Percentiles rank a stretch among this genome's conserved stretches.
Evolutionary conservation across 73 alveolate genomes (phyloP).

Genomic region (Paramecium bursaria): DNA sequence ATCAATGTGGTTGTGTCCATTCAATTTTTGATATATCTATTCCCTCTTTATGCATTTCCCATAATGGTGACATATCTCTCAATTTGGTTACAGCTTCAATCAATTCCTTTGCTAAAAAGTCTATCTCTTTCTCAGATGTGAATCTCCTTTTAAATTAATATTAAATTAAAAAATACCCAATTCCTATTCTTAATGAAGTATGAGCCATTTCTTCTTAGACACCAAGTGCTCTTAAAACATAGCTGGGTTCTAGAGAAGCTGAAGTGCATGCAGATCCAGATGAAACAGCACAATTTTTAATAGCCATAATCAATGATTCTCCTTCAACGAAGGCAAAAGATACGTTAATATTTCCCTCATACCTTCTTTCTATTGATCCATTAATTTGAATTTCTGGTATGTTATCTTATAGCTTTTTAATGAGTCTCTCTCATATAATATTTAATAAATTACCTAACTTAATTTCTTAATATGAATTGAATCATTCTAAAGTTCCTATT

Average conservation of each 20-base stretch:
- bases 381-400: conserved; percentile 79
- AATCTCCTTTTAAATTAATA: conserved; percentile 71
- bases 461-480: conserved; percentile 78
- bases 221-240: conserved; percentile 95
- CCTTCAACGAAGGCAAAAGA: conserved; percentile 98
- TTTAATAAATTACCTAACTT: too few relatives aligned
- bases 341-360: conserved; percentile 81
- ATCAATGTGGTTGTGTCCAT: conserved; percentile 86
- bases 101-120: conserved; percentile 72
- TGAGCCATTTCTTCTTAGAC: conserved; percentile 94
- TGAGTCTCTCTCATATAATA: too few relatives aligned
- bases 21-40: conserved; percentile 82
- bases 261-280: conserved; percentile 98
- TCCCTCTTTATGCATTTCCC: conserved; percentile 94
- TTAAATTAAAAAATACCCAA: conserved; percentile 72
- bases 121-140: conserved; percentile 90
- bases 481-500: conserved; percentile 91
- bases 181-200: conserved; percentile 89
- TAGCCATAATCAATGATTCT: conserved; percentile 91
- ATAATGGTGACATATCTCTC: conserved; percentile 92
- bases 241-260: conserved; percentile 95
- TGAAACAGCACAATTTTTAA: conserved; percentile 88
- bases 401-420: conserved; percentile 45
- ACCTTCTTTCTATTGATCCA: conserved; percentile 78
- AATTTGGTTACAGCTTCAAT: conserved; percentile 77